These are phyloP conservation scores for Pseudogymnoascus sp. DNA, from an alignment of 2,329 filamentous ascomycete genomes.

Conservation along the genomic window DNA sequence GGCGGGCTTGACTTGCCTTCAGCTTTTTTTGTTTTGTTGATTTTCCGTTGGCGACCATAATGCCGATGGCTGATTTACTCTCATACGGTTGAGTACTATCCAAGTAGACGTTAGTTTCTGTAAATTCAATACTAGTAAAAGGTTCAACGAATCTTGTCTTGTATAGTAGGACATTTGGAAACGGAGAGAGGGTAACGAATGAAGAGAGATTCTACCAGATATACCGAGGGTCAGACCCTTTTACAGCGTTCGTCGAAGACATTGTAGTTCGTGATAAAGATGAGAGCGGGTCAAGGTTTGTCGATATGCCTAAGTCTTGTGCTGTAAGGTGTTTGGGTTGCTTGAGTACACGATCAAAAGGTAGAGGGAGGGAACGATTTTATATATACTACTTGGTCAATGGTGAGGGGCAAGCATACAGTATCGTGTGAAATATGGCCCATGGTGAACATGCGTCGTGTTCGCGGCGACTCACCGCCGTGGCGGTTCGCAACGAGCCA, in stretches of 20 bases:
- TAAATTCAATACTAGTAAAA: neutral
- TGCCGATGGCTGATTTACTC: neutral
- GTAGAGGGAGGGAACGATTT: neutral
- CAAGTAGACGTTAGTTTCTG: neutral
- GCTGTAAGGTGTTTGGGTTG: neutral
- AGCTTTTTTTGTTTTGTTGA: neutral
- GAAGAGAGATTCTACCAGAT: neutral
- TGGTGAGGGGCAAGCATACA: neutral
- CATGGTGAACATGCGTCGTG: too few relatives aligned
- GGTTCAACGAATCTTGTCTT: neutral
- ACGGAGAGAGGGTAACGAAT: neutral
- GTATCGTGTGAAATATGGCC: too few relatives aligned
- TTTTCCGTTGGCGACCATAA: neutral
- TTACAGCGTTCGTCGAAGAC: neutral
- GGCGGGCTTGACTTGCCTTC: neutral
- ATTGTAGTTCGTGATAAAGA: neutral
- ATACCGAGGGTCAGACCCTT: neutral
- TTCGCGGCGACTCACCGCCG: too few relatives aligned
- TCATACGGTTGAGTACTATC: neutral
- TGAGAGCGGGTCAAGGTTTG: neutral
- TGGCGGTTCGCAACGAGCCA: too few relatives aligned
- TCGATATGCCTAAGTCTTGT: neutral
- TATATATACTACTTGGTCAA: neutral
- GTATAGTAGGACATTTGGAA: neutral
- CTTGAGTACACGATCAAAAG: neutral